Percentiles rank a stretch among this genome's conserved stretches.
phyloP scores from a whole-genome alignment of 202 grass and related monocot genomes.

The Eragrostis tef region DNA sequence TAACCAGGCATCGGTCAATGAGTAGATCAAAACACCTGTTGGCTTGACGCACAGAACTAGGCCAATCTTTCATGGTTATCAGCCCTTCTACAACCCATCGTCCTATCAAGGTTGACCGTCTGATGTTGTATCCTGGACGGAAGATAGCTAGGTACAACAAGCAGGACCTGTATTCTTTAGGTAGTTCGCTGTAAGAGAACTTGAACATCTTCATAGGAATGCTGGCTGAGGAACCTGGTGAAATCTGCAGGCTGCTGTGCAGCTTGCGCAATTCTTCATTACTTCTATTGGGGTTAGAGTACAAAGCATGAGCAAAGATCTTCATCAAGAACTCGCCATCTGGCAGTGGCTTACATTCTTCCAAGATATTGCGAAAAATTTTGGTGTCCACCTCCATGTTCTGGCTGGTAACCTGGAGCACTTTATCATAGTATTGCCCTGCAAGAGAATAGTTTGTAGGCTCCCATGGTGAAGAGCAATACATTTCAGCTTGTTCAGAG shows the following conservation, averaged over 20 bases:
- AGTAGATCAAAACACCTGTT: background rate
- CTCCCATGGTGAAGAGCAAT: background rate
- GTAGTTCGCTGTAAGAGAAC: constrained; percentile 26
- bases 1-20: background rate
- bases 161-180: constrained; percentile 18
- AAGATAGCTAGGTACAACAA: constrained; percentile 41
- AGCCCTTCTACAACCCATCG: constrained; percentile 31
- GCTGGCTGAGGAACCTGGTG: rapidly evolving
- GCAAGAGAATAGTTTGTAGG: constrained; percentile 19
- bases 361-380: background rate
- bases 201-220: background rate
- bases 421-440: background rate
- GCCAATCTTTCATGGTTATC: constrained; percentile 3
- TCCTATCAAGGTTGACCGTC: background rate
- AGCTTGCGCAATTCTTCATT: background rate
- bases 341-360: background rate
- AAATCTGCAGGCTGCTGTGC: background rate
- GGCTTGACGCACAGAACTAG: background rate
- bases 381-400: background rate
- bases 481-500: background rate
- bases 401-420: background rate
- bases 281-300: background rate
- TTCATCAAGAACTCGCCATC: constrained; percentile 24
- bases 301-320: constrained; percentile 16
- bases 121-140: background rate